Conservation (phyloP, 1,139 yeast species). For the Zygosaccharomyces sapae region DNA sequence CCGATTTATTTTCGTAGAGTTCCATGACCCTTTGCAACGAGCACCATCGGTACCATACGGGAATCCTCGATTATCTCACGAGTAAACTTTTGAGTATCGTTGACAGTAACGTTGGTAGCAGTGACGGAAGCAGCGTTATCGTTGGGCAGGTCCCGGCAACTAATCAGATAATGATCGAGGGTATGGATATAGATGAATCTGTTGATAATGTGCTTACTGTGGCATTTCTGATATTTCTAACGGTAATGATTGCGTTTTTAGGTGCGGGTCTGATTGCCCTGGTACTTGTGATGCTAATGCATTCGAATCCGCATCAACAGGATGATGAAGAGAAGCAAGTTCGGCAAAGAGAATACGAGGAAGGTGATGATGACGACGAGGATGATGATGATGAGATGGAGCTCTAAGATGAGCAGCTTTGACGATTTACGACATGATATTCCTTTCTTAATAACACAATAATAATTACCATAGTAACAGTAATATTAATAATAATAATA, state of each 20-base stretch:
- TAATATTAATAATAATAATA: neutral
- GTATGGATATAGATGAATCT: constrained; percentile 9
- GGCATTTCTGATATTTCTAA: constrained; percentile 18
- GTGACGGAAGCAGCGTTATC: neutral
- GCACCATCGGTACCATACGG: constrained; percentile 15
- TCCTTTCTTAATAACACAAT: neutral
- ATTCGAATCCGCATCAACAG: constrained; percentile 1
- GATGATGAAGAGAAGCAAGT: constrained; percentile 17
- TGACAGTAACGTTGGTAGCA: constrained; percentile 1
- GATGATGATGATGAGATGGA: neutral
- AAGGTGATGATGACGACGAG: neutral
- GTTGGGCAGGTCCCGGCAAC: neutral
- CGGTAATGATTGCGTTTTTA: constrained; percentile 18
- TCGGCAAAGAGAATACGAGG: neutral
- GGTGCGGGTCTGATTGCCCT: constrained; percentile 15
- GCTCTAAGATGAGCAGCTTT: constrained; percentile 4
- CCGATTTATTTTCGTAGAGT: neutral
- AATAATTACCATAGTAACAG: neutral
- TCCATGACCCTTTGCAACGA: constrained; percentile 12
- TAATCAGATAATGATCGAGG: constrained; percentile 1
- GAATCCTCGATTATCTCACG: constrained; percentile 11
- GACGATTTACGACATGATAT: neutral
- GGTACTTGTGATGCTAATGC: constrained; percentile 12
- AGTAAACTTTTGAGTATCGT: constrained; percentile 2
- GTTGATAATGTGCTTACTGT: constrained; percentile 15